These are phyloP conservation scores for Polygonum maritimum DNA, from an alignment of 148 eudicot genomes.

Conservation along the genomic window DNA sequence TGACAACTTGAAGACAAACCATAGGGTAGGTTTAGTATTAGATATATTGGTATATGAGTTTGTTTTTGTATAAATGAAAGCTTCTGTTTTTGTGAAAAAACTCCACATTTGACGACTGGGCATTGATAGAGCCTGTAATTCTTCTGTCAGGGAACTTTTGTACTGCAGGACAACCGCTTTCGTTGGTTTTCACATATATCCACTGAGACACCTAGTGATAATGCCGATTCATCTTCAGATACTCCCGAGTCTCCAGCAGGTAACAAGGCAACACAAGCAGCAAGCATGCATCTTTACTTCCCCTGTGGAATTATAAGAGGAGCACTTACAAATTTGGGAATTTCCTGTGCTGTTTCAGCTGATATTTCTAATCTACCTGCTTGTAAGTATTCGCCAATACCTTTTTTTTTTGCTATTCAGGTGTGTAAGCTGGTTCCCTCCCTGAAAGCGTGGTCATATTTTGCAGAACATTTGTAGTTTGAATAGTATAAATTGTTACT, in stretches of 20 bases:
- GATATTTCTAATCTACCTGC: conserved; percentile 97
- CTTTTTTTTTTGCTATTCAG: not conserved
- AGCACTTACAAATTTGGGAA: conserved; percentile 93
- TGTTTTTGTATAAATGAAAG: not conserved
- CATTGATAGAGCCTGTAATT: conserved; percentile 9
- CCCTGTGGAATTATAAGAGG: conserved; percentile 99
- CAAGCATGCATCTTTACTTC: conserved; percentile 93
- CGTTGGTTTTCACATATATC: conserved; percentile 84
- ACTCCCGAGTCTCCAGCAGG: conserved; percentile 41
- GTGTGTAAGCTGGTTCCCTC: not conserved
- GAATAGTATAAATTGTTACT: not conserved
- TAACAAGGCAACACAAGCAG: conserved; percentile 78
- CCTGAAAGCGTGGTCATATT: not conserved
- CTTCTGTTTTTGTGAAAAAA: not conserved
- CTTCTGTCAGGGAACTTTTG: conserved; percentile 73
- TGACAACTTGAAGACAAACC: conserved; percentile 94
- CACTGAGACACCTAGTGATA: conserved; percentile 44
- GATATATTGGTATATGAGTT: conserved; percentile 4
- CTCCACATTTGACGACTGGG: not conserved
- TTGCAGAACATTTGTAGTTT: not conserved
- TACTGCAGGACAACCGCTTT: conserved; percentile 83
- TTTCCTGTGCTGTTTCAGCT: conserved; percentile 97
- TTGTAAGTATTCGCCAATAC: conserved; percentile 43
- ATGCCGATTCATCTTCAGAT: conserved; percentile 43
- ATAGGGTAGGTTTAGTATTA: conserved; percentile 42